Percentiles rank a stretch among this genome's conserved stretches.
Evolutionary conservation across 805 yeast genomes (phyloP).

Genomic region (Cyberlindnera japonica): DNA sequence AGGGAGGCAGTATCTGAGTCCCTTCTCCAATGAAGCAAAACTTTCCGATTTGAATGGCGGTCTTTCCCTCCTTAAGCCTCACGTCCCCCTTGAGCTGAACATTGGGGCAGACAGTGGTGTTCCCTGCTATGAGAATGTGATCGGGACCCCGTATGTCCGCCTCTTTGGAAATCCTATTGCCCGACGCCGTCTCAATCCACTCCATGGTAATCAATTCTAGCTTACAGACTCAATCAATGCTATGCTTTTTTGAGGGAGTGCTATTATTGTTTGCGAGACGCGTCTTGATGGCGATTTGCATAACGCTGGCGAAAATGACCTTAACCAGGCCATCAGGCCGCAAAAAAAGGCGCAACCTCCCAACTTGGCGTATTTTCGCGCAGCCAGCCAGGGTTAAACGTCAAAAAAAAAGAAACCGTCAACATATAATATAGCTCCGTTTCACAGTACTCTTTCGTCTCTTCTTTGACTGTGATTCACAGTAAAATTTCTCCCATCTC

Average conservation of each 20-base stretch:
- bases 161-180: slow-evolving; percentile 44
- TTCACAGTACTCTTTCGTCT: slow-evolving; percentile 27
- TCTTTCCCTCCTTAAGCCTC: slow-evolving; percentile 31
- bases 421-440: slow-evolving; percentile 42
- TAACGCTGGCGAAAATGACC: too few species aligned
- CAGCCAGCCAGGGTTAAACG: not conserved
- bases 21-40: slow-evolving; percentile 37
- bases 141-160: slow-evolving; percentile 43
- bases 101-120: slow-evolving; percentile 37
- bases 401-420: not conserved
- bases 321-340: too few species aligned
- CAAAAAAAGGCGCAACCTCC: too few species aligned
- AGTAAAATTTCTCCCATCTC: not conserved
- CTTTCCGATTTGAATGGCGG: slow-evolving; percentile 42
- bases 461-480: slow-evolving; percentile 11
- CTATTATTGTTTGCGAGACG: too few species aligned
- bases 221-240: too few species aligned
- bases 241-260: too few species aligned
- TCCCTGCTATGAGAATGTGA: slow-evolving; percentile 43
- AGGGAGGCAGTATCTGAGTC: slow-evolving; percentile 33
- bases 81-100: slow-evolving; percentile 28
- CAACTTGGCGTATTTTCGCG: not conserved
- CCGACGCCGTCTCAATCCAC: slow-evolving; percentile 48
- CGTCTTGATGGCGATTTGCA: too few species aligned
- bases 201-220: too few species aligned